Evolutionary conservation across 768 basidiomycete species (phyloP).

Genomic region (Leucosporidium creatinivorum): DNA sequence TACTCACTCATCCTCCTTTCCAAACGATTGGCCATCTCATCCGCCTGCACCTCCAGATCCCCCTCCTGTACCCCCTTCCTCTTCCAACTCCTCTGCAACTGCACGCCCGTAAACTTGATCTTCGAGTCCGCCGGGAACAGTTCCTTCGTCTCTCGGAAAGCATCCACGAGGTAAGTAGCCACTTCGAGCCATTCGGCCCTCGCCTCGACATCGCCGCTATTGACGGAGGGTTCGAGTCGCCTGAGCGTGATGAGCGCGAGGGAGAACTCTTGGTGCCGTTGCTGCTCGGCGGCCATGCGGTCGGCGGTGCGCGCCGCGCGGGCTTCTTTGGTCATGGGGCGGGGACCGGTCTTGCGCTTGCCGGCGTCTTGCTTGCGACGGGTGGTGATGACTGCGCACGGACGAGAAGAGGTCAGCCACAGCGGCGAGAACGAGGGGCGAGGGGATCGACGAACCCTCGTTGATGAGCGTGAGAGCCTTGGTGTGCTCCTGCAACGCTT

Average conservation of each 20-base stretch:
- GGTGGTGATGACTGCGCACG: background rate
- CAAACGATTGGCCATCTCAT: slow-evolving; percentile 42
- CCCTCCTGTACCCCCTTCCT: slow-evolving; percentile 20
- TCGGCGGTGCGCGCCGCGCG: background rate
- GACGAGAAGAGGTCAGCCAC: background rate
- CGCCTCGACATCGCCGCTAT: slow-evolving; percentile 49
- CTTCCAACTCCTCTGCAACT: slow-evolving; percentile 3
- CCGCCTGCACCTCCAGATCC: slow-evolving; percentile 40
- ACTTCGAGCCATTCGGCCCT: slow-evolving; percentile 70
- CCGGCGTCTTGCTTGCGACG: background rate
- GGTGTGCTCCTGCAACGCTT: slow-evolving; percentile 67
- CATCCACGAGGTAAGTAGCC: slow-evolving; percentile 78
- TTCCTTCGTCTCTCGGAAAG: slow-evolving; percentile 76
- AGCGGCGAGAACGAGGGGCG: background rate
- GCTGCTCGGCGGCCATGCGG: slow-evolving; percentile 51
- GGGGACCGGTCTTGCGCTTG: background rate
- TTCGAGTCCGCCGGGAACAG: slow-evolving; percentile 63
- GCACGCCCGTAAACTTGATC: slow-evolving; percentile 32
- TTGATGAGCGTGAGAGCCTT: slow-evolving; percentile 77
- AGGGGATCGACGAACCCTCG: slow-evolving; percentile 60
- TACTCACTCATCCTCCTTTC: slow-evolving; percentile 40
- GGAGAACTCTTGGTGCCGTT: slow-evolving; percentile 60
- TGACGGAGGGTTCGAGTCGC: slow-evolving; percentile 40
- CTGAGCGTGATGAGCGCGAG: slow-evolving; percentile 52
- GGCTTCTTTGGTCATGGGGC: slow-evolving; percentile 53